Evolutionary conservation across 352 stramenopile genomes (phyloP), one percentile per base, ranked within the genome.

Genomic region (Globisporangium emineosum): DNA sequence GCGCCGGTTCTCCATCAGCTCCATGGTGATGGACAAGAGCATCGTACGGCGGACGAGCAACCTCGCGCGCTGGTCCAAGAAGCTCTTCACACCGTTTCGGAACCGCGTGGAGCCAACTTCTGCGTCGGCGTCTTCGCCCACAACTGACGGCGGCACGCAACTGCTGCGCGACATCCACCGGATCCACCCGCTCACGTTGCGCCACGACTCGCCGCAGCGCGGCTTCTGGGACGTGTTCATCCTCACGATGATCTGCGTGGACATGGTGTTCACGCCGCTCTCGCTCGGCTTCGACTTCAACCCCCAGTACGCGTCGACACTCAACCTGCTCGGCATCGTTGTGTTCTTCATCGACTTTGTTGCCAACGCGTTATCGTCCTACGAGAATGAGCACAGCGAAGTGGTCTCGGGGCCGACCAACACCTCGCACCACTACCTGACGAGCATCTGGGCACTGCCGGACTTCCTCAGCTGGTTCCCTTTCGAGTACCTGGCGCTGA

Each of bases 391-490:
- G 29, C 74, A 76, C 25, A 79, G 81, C 15, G 68, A 78, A 29
- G 43, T 90, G n/a, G 57, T 90, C 27, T 87, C 78, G 0, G 81
- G 78, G 0, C 76, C 78, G 0, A 60, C 49, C 7, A 64, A 71
- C 30, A 90, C 81, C 3, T 56, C 71, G 1, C 63, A 52, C 15
- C 72, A 88, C 64, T 90, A 90, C 58, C 32, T 90, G 15, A 15
- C 78, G 10, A 87, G 79, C 56, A 47, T 73, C 12, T 86, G 79
- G 79, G 81, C 79, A 2, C 32, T 89, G 5, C 75, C 78, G 0
- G 81, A 90, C 37, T 83, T 90, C 27, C 68, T 90, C n/a, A 83
- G 76, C 40, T 90, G 77, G 77, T 87, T 90, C 54, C 81, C 79
- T 7, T 87, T 90, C 42, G 79, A 89, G 33, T 66, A 77, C 33